A percentile compares a stretch with the other conserved stretches of the same genome.
phyloP scores from a whole-genome alignment of 2,329 filamentous ascomycete species.

The Aspergillus piperis region DNA sequence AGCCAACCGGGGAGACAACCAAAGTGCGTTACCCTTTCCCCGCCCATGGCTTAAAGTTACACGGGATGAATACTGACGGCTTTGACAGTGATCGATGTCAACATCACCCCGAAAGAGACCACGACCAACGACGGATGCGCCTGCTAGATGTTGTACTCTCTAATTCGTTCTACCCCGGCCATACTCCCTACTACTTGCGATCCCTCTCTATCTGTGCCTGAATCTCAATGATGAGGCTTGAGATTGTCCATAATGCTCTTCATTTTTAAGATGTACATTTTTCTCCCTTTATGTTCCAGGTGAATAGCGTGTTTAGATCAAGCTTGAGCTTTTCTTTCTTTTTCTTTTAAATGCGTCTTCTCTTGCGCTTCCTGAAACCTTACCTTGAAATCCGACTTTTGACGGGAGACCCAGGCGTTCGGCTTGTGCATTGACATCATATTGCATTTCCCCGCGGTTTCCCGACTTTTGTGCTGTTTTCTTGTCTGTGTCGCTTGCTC shows the following conservation, averaged over 20 bases:
- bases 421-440: constrained; percentile 9
- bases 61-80: constrained; percentile 26
- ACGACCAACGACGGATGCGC: constrained; percentile 72
- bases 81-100: constrained; percentile 84
- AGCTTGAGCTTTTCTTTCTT: constrained; percentile 14
- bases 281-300: constrained; percentile 26
- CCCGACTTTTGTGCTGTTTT: constrained; percentile 1
- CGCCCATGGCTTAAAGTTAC: background rate
- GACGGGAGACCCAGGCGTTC: constrained; percentile 14
- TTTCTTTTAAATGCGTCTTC: background rate
- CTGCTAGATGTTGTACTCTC: constrained; percentile 50
- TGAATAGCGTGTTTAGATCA: constrained; percentile 37
- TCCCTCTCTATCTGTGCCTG: constrained; percentile 10
- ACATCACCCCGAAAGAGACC: constrained; percentile 70
- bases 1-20: constrained; percentile 72
- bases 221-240: constrained; percentile 32
- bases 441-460: constrained; percentile 1
- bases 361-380: background rate
- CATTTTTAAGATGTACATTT: constrained; percentile 43
- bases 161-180: constrained; percentile 12
- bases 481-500: background rate
- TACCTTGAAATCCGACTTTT: background rate
- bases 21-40: constrained; percentile 63
- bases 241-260: constrained; percentile 40
- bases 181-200: constrained; percentile 13